Conservation (phyloP, 2,329 filamentous ascomycete genomes). For the Fusarium zealandicum region DNA sequence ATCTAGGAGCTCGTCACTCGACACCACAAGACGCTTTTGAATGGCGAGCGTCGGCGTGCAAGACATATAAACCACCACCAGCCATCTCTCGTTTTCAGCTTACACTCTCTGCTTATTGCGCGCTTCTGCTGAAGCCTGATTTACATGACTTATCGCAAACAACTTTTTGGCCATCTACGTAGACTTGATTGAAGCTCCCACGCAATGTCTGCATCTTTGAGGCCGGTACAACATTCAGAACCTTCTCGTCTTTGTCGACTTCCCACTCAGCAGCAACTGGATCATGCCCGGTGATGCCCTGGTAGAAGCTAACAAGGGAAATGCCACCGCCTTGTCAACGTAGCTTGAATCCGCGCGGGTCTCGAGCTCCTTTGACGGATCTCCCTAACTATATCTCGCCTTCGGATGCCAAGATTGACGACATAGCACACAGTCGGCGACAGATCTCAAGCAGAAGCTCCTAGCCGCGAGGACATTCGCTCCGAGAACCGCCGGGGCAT, state of each 20-base stretch:
- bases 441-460: conserved; percentile 25
- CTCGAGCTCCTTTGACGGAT: conserved; percentile 1
- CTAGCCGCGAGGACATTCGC: conserved; percentile 15
- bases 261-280: conserved; percentile 23
- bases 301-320: conserved; percentile 25
- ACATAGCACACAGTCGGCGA: conserved; percentile 15
- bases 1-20: conserved; percentile 2
- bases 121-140: no score
- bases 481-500: conserved; percentile 27
- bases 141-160: neutral
- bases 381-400: conserved; percentile 30
- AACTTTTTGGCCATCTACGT: no score
- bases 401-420: conserved; percentile 38
- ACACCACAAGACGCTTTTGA: neutral
- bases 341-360: conserved; percentile 2
- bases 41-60: no score
- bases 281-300: conserved; percentile 17
- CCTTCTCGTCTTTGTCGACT: conserved; percentile 21
- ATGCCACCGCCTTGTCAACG: conserved; percentile 31
- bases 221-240: conserved; percentile 21
- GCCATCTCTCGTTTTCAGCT: neutral
- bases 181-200: neutral
- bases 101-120: neutral
- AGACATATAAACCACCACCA: no score
- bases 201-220: conserved; percentile 1